Base-by-base conservation (phyloP, 768 basidiomycete genomes). In the Kwoniella sp. region DNA sequence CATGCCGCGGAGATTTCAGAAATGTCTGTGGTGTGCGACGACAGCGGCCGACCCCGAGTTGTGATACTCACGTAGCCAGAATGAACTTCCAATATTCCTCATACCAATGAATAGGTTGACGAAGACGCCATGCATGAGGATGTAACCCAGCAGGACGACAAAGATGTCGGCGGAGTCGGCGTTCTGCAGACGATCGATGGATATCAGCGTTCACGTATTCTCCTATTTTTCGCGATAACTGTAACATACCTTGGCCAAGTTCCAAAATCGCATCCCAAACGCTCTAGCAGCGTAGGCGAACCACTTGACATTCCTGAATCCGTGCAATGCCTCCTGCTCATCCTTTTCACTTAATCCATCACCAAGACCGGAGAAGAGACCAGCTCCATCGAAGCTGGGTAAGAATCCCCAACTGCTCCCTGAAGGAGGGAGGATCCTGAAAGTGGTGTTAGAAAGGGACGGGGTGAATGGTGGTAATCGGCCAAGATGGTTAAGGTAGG, bases 101-200 rank as follows among this genome's bases (percentile, higher is more conserved):
- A 93, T 92, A 67, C 90, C 90, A 68, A 89, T 83, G 81, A 95
- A 89, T 55, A 98, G 85, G 55, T 92, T 88, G 77, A 93, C 87
- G 82, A 99, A 98, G 1, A 94, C 95, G 4, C 84, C 85, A 82
- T 97, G 93, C 96, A 99, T 98, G 49, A 98, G 84, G 57, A 94
- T 81, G 79, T 98, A 98, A 15, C 95, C 96, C 12, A 90, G 84
- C 21, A 97, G 85, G 71, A 99, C 92, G 67, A 98, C 87, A 57
- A 95, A 83, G 73, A 99, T 97, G 80, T 99, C 96, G 24, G 94
- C 86, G 0, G 92, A 93, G 80, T 96, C 91, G 12, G 96, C 93
- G 83, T 92, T 91, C 87, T 90, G 10, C 33, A 44, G 25, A 48
- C 40, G 26, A 26, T 36, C 33, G 22, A 33, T 36, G 21, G 17